phyloP scores from a whole-genome alignment of 495 filamentous ascomycete genomes.

The Aspergillus biplanus region DNA sequence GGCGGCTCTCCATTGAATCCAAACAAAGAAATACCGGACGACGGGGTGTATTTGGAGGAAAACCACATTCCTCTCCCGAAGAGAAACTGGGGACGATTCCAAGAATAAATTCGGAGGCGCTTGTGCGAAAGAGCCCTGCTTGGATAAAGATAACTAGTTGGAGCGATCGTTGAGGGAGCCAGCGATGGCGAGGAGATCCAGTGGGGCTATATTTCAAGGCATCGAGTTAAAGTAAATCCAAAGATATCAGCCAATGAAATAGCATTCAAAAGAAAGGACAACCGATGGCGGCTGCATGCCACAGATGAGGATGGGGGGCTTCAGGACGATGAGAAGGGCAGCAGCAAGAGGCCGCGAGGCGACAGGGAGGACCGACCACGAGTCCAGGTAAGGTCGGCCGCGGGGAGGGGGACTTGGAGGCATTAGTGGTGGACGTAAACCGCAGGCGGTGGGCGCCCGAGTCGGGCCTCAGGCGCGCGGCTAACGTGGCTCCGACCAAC shows the following conservation, averaged over 20 bases:
- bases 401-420: constrained; percentile 10
- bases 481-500: constrained; percentile 21
- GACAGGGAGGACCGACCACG: constrained; percentile 18
- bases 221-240: constrained; percentile 18
- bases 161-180: not conserved
- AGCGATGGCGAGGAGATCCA: not conserved
- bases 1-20: constrained; percentile 48
- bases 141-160: constrained; percentile 26
- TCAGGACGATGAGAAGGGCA: constrained; percentile 9
- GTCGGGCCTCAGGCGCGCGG: constrained; percentile 24
- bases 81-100: constrained; percentile 22
- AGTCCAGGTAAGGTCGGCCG: constrained; percentile 12
- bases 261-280: constrained; percentile 13
- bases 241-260: constrained; percentile 15
- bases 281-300: constrained; percentile 21
- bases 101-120: constrained; percentile 19
- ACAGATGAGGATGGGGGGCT: constrained; percentile 14
- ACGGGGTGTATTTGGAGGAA: constrained; percentile 38
- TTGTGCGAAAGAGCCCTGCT: constrained; percentile 24
- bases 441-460: constrained; percentile 10
- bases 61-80: constrained; percentile 48
- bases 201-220: constrained; percentile 16
- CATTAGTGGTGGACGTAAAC: not conserved
- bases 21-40: constrained; percentile 32
- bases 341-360: constrained; percentile 25